Percentiles rank a stretch among this genome's conserved stretches.
These are phyloP conservation scores for Chaetomium strumarium DNA, from an alignment of 2,329 filamentous ascomycete genomes.

Conservation along the genomic window DNA sequence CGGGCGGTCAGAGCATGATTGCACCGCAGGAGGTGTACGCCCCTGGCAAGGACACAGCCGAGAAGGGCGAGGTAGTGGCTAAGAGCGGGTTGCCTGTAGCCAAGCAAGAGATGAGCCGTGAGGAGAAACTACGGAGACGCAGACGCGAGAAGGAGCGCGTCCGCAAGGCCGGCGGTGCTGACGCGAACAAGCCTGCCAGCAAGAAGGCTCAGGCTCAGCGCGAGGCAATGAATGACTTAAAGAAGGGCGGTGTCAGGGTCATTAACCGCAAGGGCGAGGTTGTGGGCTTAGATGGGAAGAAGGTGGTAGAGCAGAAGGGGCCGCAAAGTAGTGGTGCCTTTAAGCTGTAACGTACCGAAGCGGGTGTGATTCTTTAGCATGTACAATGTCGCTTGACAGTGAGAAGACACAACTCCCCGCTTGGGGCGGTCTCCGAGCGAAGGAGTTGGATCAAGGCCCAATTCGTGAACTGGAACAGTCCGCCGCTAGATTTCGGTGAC, in stretches of 20 bases:
- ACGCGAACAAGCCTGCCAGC: conserved; percentile 43
- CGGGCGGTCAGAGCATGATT: conserved; percentile 64
- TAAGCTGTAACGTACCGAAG: conserved; percentile 45
- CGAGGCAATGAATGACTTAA: conserved; percentile 42
- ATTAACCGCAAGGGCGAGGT: conserved; percentile 87
- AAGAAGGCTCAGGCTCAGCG: conserved; percentile 54
- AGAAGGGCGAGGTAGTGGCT: conserved; percentile 65
- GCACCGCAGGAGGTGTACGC: conserved; percentile 94
- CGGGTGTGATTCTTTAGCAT: too few relatives aligned
- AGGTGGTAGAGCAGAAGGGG: conserved; percentile 49
- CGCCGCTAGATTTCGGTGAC: too few relatives aligned
- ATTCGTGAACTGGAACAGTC: too few relatives aligned
- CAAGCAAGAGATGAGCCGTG: conserved; percentile 78
- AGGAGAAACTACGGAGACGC: conserved; percentile 72
- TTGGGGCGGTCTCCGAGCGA: too few relatives aligned
- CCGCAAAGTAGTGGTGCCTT: conserved; percentile 50
- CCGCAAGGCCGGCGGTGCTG: conserved; percentile 47
- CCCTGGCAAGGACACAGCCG: conserved; percentile 60
- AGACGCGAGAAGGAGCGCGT: conserved; percentile 81
- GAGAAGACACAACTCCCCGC: too few relatives aligned
- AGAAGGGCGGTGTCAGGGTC: conserved; percentile 76
- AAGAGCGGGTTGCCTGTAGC: conserved; percentile 74
- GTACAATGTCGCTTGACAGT: too few relatives aligned
- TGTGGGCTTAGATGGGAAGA: conserved; percentile 76
- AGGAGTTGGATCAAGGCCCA: too few relatives aligned